These are phyloP conservation scores for Leccinum fibrillosum DNA, from an alignment of 768 basidiomycete genomes.

Conservation along the genomic window DNA sequence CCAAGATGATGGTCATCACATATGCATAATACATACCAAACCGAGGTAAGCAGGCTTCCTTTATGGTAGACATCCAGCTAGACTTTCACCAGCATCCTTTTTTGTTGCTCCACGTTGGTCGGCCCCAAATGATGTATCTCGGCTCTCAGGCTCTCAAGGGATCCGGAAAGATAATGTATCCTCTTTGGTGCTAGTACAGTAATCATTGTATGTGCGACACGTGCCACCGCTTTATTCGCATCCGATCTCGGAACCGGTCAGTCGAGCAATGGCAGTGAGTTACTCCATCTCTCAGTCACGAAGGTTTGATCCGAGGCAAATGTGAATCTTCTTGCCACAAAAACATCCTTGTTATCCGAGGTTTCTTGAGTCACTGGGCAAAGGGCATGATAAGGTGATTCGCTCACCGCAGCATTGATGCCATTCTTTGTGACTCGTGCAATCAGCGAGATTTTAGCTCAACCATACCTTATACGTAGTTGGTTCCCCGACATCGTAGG, in stretches of 20 bases:
- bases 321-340: no score
- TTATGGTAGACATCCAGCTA: conserved; percentile 41
- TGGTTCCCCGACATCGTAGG: conserved; percentile 70
- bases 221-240: conserved; percentile 48
- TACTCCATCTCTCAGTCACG: no score
- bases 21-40: no score
- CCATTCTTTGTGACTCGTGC: conserved; percentile 56
- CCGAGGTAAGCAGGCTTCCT: no score
- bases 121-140: background rate
- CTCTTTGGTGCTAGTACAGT: conserved; percentile 39
- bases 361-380: conserved; percentile 24
- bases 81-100: conserved; percentile 51
- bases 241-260: conserved; percentile 38
- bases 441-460: background rate
- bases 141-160: conserved; percentile 31
- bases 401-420: conserved; percentile 44
- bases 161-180: conserved; percentile 42
- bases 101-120: background rate
- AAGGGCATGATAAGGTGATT: conserved; percentile 31
- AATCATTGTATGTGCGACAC: conserved; percentile 54
- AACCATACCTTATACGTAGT: conserved; percentile 24
- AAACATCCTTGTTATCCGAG: no score
- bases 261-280: background rate
- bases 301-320: no score
- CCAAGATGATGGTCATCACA: no score